Base-by-base conservation (phyloP, 73 alveolate genomes). In the Blepharisma stoltei region DNA sequence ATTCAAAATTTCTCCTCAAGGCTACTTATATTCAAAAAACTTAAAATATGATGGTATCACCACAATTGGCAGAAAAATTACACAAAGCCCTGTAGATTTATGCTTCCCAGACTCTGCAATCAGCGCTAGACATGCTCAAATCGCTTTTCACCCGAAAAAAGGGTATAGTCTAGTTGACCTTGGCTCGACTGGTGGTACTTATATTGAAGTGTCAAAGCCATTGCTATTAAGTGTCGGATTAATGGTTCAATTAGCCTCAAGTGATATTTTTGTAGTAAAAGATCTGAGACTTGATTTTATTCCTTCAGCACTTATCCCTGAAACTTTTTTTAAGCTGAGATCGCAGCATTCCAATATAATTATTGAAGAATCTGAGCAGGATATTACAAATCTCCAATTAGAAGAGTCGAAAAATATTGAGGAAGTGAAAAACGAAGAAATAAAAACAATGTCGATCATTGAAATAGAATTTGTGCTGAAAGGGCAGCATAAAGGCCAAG, bases 181-280 rank as follows among this genome's bases (percentile, higher is more conserved):
- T 14, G 73, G 73, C 18, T 60, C 73, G 5, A 20, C 48, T 20
- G 73, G 73, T 18, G 73, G 73, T 1, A 60, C 46, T 25, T 60
- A 20, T 38, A 60, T 18, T 14, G 46, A 60, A n/a, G 5, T 60
- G 0, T 14, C 38, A 9, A 9, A 14, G 11, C 45, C 45, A 14
- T 9, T 60, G n/a, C 45, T 25, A 60, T 25, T 60, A 18, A 60
- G 23, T 14, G 4, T 38, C 2, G 73, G 73, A 2, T 3, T 1
- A 38, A 9, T 60, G 48, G 2, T 60, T 60, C 73, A 60, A 60
- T 25, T 60, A 8, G 73, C 73, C 4, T 60, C 73, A 18, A 18
- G 46, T n/a, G 46, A 60, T 18, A 5, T 60, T 14, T 9, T 60
- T 25, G 18, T 18, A 1, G 5, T 60, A 18, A 14, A 25, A 60